phyloP scores from a whole-genome alignment of 208 protist species.

The Trypanosoma rangeli region DNA sequence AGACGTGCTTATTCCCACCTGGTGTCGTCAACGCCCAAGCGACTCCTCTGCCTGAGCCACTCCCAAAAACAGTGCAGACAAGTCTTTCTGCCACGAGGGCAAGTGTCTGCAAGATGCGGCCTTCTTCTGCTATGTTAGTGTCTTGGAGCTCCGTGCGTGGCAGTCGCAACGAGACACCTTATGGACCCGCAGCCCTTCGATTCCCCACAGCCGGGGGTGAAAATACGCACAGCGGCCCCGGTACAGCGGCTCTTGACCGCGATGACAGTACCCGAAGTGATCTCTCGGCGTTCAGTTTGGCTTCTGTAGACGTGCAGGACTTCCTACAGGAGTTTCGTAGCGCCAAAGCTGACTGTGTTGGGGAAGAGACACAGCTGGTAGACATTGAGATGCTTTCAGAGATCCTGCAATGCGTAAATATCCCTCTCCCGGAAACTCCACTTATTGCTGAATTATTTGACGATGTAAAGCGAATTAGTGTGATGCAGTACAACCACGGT shows the following conservation, averaged over 20 bases:
- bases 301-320: conserved; percentile 66
- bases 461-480: conserved; percentile 38
- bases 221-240: background rate
- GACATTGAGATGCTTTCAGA: conserved; percentile 56
- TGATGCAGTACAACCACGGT: conserved; percentile 10
- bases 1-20: background rate
- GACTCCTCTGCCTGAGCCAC: conserved; percentile 2
- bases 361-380: conserved; percentile 33
- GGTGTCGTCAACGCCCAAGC: background rate
- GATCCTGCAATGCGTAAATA: conserved; percentile 53
- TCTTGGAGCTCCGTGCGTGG: conserved; percentile 24
- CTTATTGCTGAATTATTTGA: conserved; percentile 70
- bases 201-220: background rate
- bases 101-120: conserved; percentile 3
- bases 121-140: conserved; percentile 15
- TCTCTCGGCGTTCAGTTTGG: conserved; percentile 52
- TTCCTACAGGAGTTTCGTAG: conserved; percentile 68
- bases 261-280: conserved; percentile 51
- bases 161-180: conserved; percentile 23
- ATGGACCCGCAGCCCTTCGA: conserved; percentile 16
- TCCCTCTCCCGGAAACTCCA: conserved; percentile 50
- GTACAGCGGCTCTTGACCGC: conserved; percentile 16
- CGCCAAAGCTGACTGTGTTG: conserved; percentile 57
- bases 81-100: conserved; percentile 21
- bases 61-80: background rate